Conservation (phyloP, 78 protist species). For the Cyanophora paradoxa region DNA sequence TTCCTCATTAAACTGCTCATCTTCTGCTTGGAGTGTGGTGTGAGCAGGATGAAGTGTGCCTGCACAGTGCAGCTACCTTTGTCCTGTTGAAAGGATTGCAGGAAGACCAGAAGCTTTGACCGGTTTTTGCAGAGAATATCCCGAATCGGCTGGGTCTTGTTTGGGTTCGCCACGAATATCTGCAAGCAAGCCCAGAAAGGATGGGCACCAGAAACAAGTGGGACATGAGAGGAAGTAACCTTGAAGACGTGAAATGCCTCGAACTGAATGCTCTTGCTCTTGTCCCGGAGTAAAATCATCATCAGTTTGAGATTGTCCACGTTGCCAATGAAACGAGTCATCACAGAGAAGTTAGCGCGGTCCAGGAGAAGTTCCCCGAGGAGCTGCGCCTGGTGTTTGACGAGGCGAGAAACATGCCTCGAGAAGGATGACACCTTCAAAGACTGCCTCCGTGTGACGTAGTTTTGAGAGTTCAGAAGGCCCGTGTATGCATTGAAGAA, state of each 20-base stretch:
- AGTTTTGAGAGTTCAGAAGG: conserved; percentile 66
- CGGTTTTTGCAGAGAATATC: conserved; percentile 78
- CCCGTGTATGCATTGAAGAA: conserved; percentile 51
- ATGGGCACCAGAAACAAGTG: neutral
- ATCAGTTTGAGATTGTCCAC: conserved; percentile 74
- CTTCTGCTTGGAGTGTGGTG: conserved; percentile 49
- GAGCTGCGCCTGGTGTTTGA: conserved; percentile 50
- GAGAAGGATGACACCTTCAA: conserved; percentile 54
- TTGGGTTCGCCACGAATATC: conserved; percentile 96
- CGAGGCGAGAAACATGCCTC: neutral
- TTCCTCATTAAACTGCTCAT: conserved; percentile 89
- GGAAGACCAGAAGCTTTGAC: conserved; percentile 68
- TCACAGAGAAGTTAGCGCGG: conserved; percentile 78
- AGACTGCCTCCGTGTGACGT: conserved; percentile 80
- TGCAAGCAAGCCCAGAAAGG: neutral
- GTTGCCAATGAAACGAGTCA: conserved; percentile 74
- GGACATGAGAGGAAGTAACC: conserved; percentile 25
- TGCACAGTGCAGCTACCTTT: conserved; percentile 18
- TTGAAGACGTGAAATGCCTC: conserved; percentile 97
- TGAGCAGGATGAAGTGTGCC: neutral
- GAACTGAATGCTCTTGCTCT: conserved; percentile 72
- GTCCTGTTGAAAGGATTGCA: conserved; percentile 80
- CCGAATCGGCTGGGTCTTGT: conserved; percentile 72
- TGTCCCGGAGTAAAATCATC: conserved; percentile 85
- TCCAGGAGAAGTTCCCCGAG: conserved; percentile 90